Base-by-base conservation (phyloP, 140 eudicot genomes). In the Bidens hawaiensis region DNA sequence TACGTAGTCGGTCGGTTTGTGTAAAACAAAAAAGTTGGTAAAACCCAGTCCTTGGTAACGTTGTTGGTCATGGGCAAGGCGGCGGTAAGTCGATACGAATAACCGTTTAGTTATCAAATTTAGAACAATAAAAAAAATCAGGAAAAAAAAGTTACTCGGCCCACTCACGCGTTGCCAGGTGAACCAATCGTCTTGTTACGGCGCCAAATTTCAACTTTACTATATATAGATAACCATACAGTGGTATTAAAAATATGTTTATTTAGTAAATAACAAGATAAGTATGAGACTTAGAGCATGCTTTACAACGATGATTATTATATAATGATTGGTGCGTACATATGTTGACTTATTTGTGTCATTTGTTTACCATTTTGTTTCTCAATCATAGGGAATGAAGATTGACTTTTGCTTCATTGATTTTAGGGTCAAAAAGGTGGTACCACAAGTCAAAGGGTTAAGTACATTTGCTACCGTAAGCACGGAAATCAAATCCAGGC, bases 371-470 rank as follows among this genome's bases (percentile, higher is more conserved):
- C 51, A 16, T 55, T 42, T 41, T 38, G 23, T 53, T 40, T 55
- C 43, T 56, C 48, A 57, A 68, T 68, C 46, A 55, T 42, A 27
- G 30, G 42, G 58, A 68, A 68, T 28, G 47, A 15, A 19, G 16
- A 56, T 56, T 68, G 74, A 57, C 74, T 68, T 68, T 43, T 42
- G 50, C 18, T 43, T 57, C 73, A 68, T 27, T 43, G 41, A 19
- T 28, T 68, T 42, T 42, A 18, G 56, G 66, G 74, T 68, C 66
- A 57, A 59, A 56, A 56, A 52, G 74, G 60, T 31, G 5, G 74
- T 58, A 57, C 74, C 59, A 15, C 33, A 61, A 6, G 76, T 70
- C 69, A 69, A 69, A 61, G 63, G 57, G 45, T 62, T 62, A 71
- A 62, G 76, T 71, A 71, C 70, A 27, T 71, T 72, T 26, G 65